A percentile compares a stretch with the other conserved stretches of the same genome.
phyloP scores from a whole-genome alignment of 495 filamentous ascomycete genomes.

The Hyaloscypha finlandica region DNA sequence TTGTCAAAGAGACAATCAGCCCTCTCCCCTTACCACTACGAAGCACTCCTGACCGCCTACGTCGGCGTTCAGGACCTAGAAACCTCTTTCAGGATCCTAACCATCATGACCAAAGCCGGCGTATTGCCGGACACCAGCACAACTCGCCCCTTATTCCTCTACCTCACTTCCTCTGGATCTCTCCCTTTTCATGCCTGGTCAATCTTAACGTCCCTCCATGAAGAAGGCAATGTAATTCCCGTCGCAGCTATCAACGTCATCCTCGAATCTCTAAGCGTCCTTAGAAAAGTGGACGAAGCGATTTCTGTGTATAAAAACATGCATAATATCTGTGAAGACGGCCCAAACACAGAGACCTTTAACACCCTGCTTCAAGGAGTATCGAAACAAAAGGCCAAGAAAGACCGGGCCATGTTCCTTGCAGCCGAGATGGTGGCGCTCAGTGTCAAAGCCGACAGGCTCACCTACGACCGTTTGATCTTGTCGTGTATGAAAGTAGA shows the following conservation, averaged over 20 bases:
- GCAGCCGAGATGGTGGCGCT: slow-evolving; percentile 72
- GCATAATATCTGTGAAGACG: slow-evolving; percentile 57
- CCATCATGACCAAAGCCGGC: slow-evolving; percentile 66
- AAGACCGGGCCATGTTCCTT: slow-evolving; percentile 65
- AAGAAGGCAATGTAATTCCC: slow-evolving; percentile 48
- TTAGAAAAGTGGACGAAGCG: slow-evolving; percentile 51
- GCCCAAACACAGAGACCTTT: slow-evolving; percentile 63
- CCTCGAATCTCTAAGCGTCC: slow-evolving; percentile 53
- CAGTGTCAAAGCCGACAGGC: slow-evolving; percentile 55
- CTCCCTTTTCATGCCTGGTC: slow-evolving; percentile 48
- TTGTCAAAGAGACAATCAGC: slow-evolving; percentile 53
- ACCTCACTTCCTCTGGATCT: slow-evolving; percentile 36
- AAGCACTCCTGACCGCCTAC: slow-evolving; percentile 70
- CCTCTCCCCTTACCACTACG: slow-evolving; percentile 70
- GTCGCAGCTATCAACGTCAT: slow-evolving; percentile 61
- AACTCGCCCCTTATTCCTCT: slow-evolving; percentile 56
- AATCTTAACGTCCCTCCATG: slow-evolving; percentile 54
- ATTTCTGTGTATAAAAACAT: slow-evolving; percentile 72
- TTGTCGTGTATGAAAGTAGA: slow-evolving; percentile 59
- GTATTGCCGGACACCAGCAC: slow-evolving; percentile 52
- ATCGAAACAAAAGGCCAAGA: slow-evolving; percentile 34
- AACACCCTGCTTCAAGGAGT: slow-evolving; percentile 69
- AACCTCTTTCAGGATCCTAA: slow-evolving; percentile 61
- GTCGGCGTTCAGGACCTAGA: slow-evolving; percentile 52
- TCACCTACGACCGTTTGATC: slow-evolving; percentile 71